phyloP scores from a whole-genome alignment of 176 grass and related monocot genomes.

The maize (Zea mays) region Zm-B73-REFERENCE-NAM-5.0 NC_050101.1:123909501-123910000 shows the following conservation, averaged over 20 bases:
- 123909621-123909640: constrained; percentile 68
- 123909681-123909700: constrained; percentile 62
- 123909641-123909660: constrained; percentile 70
- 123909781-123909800: constrained; percentile 40
- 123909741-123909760: neutral
- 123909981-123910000: constrained; percentile 83
- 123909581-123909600: constrained; percentile 62
- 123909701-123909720: neutral
- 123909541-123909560: constrained; percentile 76
- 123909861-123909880: constrained; percentile 68
- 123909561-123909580: constrained; percentile 75
- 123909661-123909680: constrained; percentile 86
- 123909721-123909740: too few species aligned
- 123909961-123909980: constrained; percentile 94
- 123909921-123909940: constrained; percentile 61
- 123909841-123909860: constrained; percentile 89
- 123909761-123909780: neutral
- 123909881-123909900: constrained; percentile 82
- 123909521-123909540: constrained; percentile 78
- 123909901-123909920: constrained; percentile 73
- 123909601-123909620: constrained; percentile 77
- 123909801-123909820: constrained; percentile 89
- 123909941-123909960: constrained; percentile 81
- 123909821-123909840: constrained; percentile 77
- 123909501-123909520: constrained; percentile 76